phyloP scores from a whole-genome alignment of 2,329 filamentous ascomycete genomes.

The Tolypocladium pustulatum region DNA sequence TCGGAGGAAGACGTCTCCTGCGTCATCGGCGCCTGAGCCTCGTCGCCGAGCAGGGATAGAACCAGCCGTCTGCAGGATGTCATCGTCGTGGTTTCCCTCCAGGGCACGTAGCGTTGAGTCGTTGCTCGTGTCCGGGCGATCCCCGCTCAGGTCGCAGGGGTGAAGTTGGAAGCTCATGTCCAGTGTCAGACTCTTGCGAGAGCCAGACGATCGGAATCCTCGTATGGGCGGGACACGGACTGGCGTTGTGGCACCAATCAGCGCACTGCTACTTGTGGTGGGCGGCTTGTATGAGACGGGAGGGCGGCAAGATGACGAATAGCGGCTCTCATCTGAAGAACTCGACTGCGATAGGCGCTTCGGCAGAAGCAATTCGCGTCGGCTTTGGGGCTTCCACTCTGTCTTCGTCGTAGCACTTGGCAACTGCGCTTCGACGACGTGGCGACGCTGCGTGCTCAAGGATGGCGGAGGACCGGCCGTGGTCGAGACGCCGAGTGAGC shows the following conservation, averaged over 20 bases:
- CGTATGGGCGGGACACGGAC: slow-evolving; percentile 43
- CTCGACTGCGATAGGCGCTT: slow-evolving; percentile 28
- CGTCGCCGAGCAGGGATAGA: slow-evolving; percentile 25
- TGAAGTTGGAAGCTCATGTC: slow-evolving; percentile 40
- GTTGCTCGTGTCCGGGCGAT: slow-evolving; percentile 31
- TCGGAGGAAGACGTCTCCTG: slow-evolving; percentile 47
- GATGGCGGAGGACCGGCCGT: slow-evolving; percentile 19
- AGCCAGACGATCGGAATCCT: slow-evolving; percentile 44
- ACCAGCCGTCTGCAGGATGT: slow-evolving; percentile 25
- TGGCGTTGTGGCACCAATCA: slow-evolving; percentile 20
- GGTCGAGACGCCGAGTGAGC: slow-evolving; percentile 22
- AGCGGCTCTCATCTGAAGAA: slow-evolving; percentile 37
- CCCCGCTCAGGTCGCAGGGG: slow-evolving; percentile 33
- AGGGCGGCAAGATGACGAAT: slow-evolving; percentile 25
- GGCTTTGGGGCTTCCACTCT: slow-evolving; percentile 21
- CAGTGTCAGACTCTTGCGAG: slow-evolving; percentile 41
- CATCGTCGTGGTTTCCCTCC: slow-evolving; percentile 27
- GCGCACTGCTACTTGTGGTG: slow-evolving; percentile 16
- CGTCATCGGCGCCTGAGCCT: slow-evolving; percentile 36
- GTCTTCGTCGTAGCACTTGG: slow-evolving; percentile 10
- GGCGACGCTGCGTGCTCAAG: slow-evolving; percentile 21
- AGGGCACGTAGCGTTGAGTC: slow-evolving; percentile 41
- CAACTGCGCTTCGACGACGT: slow-evolving; percentile 17
- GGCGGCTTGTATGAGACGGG: slow-evolving; percentile 41
- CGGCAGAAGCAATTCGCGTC: slow-evolving; percentile 36